Percentiles rank a stretch among this genome's conserved stretches.
These are phyloP conservation scores for Verticillium longisporum DNA, from an alignment of 2,329 filamentous ascomycete species.

Conservation along the genomic window DNA sequence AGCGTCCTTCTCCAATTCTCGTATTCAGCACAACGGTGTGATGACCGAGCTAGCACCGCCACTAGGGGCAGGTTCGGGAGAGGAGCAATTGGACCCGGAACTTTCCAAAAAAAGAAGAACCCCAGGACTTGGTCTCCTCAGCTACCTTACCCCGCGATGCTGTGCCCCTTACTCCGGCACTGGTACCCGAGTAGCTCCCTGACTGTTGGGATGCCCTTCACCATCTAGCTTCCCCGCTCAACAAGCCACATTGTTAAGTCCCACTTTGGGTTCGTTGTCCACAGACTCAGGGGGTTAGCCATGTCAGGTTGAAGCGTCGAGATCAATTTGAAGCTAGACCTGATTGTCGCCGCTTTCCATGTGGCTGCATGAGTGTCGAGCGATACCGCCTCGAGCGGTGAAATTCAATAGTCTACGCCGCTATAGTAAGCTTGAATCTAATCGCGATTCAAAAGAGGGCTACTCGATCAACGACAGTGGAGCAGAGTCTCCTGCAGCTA, in stretches of 20 bases:
- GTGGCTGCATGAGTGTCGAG: background rate
- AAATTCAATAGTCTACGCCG: background rate
- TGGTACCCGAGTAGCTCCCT: background rate
- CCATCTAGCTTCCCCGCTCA: background rate
- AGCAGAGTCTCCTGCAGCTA: background rate
- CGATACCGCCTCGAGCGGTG: background rate
- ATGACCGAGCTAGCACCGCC: background rate
- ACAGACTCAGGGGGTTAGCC: background rate
- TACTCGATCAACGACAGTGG: background rate
- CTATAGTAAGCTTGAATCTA: background rate
- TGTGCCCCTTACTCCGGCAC: background rate
- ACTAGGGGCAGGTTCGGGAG: background rate
- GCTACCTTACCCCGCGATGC: background rate
- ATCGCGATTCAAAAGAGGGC: background rate
- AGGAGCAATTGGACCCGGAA: background rate
- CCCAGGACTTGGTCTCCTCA: background rate
- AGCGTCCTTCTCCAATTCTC: background rate
- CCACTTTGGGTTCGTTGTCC: background rate
- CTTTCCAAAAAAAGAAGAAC: background rate
- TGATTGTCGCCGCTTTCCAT: background rate
- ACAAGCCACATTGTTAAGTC: background rate
- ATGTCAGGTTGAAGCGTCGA: background rate
- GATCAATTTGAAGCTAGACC: background rate
- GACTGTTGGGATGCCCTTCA: background rate
- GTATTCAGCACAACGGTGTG: background rate